Evolutionary conservation across 2,329 filamentous ascomycete genomes (phyloP).

Genomic region (Emergomyces orientalis): DNA sequence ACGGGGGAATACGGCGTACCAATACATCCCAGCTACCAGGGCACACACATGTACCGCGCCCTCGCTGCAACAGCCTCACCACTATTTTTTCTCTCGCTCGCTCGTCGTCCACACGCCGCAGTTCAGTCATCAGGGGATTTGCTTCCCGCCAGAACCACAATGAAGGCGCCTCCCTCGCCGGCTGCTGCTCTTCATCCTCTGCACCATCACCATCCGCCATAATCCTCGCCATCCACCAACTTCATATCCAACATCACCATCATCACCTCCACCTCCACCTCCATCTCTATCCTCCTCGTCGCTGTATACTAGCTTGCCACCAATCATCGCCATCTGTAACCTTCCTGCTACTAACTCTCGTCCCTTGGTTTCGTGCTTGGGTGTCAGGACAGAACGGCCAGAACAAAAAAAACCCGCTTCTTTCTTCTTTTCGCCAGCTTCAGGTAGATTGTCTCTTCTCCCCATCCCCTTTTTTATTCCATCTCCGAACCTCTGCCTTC

Average conservation of each 20-base stretch:
- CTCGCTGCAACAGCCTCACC: neutral
- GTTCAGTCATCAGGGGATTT: too few species aligned
- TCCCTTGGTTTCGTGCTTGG: constrained; percentile 4
- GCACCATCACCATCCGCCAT: neutral
- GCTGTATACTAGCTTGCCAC: neutral
- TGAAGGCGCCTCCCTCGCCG: neutral
- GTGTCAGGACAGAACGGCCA: neutral
- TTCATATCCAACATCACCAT: neutral
- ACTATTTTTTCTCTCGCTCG: too few species aligned
- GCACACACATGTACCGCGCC: too few species aligned
- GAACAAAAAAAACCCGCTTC: neutral
- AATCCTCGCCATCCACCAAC: neutral
- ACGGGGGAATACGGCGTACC: too few species aligned
- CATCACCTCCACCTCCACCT: neutral
- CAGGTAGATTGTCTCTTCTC: neutral
- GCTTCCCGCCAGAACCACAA: neutral
- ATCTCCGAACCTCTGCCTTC: neutral
- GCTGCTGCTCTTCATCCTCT: too few species aligned
- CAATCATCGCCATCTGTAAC: constrained; percentile 1
- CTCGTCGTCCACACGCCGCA: too few species aligned
- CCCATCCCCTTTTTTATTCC: neutral
- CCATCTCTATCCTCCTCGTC: neutral
- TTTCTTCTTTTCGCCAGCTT: neutral
- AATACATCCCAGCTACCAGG: too few species aligned
- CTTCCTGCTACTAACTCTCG: neutral